Evolutionary conservation across 345 rosid genomes (phyloP), one percentile per base, ranked within the genome.

Genomic region (Hypericum androsaemum): DNA sequence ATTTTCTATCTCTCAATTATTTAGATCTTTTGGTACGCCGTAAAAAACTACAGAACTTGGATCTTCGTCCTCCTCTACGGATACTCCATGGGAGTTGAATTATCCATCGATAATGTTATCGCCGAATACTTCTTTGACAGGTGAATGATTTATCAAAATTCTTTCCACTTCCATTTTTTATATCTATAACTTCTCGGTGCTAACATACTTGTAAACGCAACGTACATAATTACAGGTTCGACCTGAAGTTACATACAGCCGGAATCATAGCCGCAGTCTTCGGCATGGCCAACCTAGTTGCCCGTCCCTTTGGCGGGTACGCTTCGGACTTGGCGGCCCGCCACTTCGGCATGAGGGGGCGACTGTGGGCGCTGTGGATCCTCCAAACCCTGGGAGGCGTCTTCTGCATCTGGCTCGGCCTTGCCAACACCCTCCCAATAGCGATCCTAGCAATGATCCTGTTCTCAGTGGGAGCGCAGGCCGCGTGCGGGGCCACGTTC

Each of bases 1-100:
- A 4, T 35, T 7, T n/a, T n/a, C n/a, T n/a, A n/a, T n/a, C n/a
- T n/a, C n/a, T 32, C 41, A 41, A n/a, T 10, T 28, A 5, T 38
- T 59, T 80, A 88, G 96, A 79, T 88, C 41, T n/a, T 88, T 5
- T 82, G 87, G 95, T 72, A 83, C 61, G 89, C 95, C 10, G 41
- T 85, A 64, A 83, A 85, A 3, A 89, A 89, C 69, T 89, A 85
- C 38, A 76, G 97, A 66, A 88, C 97, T 7, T 88, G 95, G 95
- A 72, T 88, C 62, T 88, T 85, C 65, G 85, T 73, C 57, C 84
- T 89, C 12, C 82, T 89, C 37, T 86, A 86, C 52, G 97, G 94
- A 28, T 86, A 79, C 55, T 83, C 95, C 16, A 82, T 85, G 95
- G 95, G 97, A 8, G 92, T 89, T 15, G 97, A 89, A 53, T 58